These are phyloP conservation scores for Lactarius quietus DNA, from an alignment of 768 basidiomycete genomes.

Conservation along the genomic window DNA sequence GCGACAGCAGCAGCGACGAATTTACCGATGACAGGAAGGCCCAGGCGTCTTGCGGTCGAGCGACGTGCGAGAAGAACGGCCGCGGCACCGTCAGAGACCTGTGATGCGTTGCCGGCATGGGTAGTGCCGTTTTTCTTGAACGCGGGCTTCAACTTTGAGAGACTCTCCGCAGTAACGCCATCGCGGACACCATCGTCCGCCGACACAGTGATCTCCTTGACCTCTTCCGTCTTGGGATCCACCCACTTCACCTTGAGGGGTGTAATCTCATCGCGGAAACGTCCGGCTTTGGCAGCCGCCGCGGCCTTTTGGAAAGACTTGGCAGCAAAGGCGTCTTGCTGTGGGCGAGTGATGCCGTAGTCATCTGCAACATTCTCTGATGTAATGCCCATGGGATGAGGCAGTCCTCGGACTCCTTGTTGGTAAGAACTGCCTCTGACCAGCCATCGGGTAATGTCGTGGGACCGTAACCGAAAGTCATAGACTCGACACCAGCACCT, in stretches of 20 bases:
- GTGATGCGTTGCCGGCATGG: slow-evolving; percentile 84
- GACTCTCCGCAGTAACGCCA: slow-evolving; percentile 74
- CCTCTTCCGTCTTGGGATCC: slow-evolving; percentile 73
- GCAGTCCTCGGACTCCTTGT: slow-evolving; percentile 74
- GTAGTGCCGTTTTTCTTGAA: slow-evolving; percentile 74
- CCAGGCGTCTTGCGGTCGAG: slow-evolving; percentile 73
- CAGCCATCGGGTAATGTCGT: slow-evolving; percentile 51
- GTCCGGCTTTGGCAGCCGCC: slow-evolving; percentile 73
- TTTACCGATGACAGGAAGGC: slow-evolving; percentile 85
- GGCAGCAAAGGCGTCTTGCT: slow-evolving; percentile 85
- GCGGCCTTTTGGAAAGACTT: slow-evolving; percentile 82
- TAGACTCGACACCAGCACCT: slow-evolving; percentile 88
- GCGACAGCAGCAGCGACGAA: slow-evolving; percentile 65
- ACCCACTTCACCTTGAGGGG: slow-evolving; percentile 67
- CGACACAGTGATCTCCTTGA: slow-evolving; percentile 65
- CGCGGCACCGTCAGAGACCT: slow-evolving; percentile 90
- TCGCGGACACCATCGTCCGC: slow-evolving; percentile 83
- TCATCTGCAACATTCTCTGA: slow-evolving; percentile 89
- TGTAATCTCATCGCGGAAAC: slow-evolving; percentile 80
- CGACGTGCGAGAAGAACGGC: slow-evolving; percentile 83
- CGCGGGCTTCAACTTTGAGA: slow-evolving; percentile 82
- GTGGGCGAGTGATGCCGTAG: slow-evolving; percentile 65
- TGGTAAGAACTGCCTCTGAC: slow-evolving; percentile 62
- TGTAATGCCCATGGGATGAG: slow-evolving; percentile 90
- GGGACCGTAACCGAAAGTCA: slow-evolving; percentile 75